Evolutionary conservation across 2,329 filamentous ascomycete species (phyloP).

Genomic region (Stachybotrys chartarum): DNA sequence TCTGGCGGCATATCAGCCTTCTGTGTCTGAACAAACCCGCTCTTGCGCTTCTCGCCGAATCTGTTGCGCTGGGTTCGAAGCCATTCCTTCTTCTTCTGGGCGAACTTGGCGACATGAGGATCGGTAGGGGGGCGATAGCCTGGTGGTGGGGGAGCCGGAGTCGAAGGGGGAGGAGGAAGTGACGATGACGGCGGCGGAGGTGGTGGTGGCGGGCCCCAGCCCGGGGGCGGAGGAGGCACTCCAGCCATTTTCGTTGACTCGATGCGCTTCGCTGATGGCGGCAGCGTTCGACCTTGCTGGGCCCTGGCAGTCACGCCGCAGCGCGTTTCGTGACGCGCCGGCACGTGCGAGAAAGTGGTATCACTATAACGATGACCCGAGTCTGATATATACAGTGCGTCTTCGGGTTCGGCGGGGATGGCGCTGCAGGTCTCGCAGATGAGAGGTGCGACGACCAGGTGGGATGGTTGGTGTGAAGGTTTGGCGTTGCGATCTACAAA

Average conservation of each 20-base stretch:
- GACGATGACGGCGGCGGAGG: conserved; percentile 48
- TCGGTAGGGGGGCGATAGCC: conserved; percentile 76
- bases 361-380: neutral
- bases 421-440: neutral
- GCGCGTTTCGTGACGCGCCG: conserved; percentile 27
- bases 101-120: conserved; percentile 85
- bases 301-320: conserved; percentile 24
- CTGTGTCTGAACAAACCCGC: conserved; percentile 93
- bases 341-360: conserved; percentile 1
- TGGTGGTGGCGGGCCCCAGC: conserved; percentile 50
- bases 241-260: conserved; percentile 39
- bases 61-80: conserved; percentile 82
- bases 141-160: conserved; percentile 69
- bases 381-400: neutral
- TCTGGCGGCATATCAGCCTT: conserved; percentile 99
- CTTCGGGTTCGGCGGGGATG: too few relatives aligned
- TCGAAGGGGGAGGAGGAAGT: conserved; percentile 48
- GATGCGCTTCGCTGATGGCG: conserved; percentile 14
- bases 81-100: conserved; percentile 99
- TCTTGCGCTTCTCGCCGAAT: conserved; percentile 95
- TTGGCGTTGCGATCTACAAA: neutral
- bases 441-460: neutral
- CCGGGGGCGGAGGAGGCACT: conserved; percentile 48
- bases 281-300: conserved; percentile 14
- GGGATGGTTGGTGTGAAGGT: neutral